phyloP scores from a whole-genome alignment of 2,329 filamentous ascomycete genomes.

The Fusarium staphyleae region DNA sequence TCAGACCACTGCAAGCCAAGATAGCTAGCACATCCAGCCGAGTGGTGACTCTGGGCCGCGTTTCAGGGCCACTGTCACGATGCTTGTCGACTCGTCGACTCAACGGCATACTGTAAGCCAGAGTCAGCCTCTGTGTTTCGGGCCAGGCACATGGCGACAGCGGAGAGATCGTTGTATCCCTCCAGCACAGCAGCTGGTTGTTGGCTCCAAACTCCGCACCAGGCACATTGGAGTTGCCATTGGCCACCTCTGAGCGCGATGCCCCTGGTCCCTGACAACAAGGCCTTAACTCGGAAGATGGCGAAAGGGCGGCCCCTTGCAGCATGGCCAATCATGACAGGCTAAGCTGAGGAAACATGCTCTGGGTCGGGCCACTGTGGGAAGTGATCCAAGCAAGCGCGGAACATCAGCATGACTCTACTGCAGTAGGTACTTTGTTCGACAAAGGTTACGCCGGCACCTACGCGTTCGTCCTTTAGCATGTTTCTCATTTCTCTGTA shows the following conservation, averaged over 20 bases:
- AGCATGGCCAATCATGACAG: slow-evolving; percentile 35
- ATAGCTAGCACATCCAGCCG: slow-evolving; percentile 22
- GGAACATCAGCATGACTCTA: too few species aligned
- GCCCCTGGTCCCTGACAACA: slow-evolving; percentile 40
- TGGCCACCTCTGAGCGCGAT: slow-evolving; percentile 35
- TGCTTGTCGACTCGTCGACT: too few species aligned
- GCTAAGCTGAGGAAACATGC: slow-evolving; percentile 21
- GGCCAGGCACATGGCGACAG: slow-evolving; percentile 28
- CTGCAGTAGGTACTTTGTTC: neutral
- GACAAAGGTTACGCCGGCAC: too few species aligned
- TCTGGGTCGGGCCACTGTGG: slow-evolving; percentile 27
- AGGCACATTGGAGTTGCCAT: slow-evolving; percentile 33
- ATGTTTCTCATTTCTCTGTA: too few species aligned
- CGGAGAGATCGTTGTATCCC: slow-evolving; percentile 25
- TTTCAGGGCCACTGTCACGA: too few species aligned
- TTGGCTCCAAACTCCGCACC: slow-evolving; percentile 22
- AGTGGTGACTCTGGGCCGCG: slow-evolving; percentile 31
- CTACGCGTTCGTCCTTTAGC: too few species aligned
- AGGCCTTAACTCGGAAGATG: slow-evolving; percentile 32
- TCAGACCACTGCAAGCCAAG: slow-evolving; percentile 27
- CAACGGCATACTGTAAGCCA: too few species aligned
- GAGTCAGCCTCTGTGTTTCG: slow-evolving; percentile 31
- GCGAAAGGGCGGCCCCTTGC: slow-evolving; percentile 35
- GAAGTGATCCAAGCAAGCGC: too few species aligned
- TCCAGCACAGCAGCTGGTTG: too few species aligned